Percentiles rank a stretch among this genome's conserved stretches.
Evolutionary conservation across 225 moss, liverwort and hornwort species (phyloP).

Genomic region (Marchantia polymorpha): DNA sequence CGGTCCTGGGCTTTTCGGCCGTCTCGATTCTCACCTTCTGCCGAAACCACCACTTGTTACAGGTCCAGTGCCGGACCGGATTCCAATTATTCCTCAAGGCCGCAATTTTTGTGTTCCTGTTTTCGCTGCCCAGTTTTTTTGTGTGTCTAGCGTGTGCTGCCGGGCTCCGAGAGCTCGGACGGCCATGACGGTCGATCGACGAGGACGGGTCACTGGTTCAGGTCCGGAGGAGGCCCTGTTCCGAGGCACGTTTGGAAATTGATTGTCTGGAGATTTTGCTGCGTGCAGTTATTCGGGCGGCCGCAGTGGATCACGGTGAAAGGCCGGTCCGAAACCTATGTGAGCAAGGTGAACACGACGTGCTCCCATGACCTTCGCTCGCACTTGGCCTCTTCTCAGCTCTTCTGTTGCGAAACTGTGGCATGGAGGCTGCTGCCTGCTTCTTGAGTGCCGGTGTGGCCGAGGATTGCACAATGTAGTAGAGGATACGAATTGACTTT

Average conservation of each 20-base stretch:
- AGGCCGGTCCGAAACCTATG: slow-evolving; percentile 73
- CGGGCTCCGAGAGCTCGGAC: too few species aligned
- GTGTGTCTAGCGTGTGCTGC: too few species aligned
- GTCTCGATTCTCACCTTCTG: slow-evolving; percentile 67
- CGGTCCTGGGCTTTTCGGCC: slow-evolving; percentile 62
- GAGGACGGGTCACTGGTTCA: too few species aligned
- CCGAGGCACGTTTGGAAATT: too few species aligned
- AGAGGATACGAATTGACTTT: background rate
- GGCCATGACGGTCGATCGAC: too few species aligned
- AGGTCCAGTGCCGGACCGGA: slow-evolving; percentile 35
- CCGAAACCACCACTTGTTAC: slow-evolving; percentile 76
- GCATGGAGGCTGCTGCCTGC: background rate
- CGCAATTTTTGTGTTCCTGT: background rate
- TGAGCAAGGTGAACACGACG: slow-evolving; percentile 50
- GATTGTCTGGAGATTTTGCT: too few species aligned
- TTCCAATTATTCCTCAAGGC: too few species aligned
- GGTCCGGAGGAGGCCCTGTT: background rate
- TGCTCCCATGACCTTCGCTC: background rate
- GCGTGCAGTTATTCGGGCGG: slow-evolving; percentile 72
- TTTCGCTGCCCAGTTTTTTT: background rate
- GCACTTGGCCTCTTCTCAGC: background rate
- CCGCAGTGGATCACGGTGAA: slow-evolving; percentile 92
- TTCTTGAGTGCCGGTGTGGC: background rate
- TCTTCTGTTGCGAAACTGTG: too few species aligned
- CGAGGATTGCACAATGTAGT: background rate